These are phyloP conservation scores for Uronychia binucleata DNA, from an alignment of 73 alveolate genomes.

Conservation along the genomic window DNA sequence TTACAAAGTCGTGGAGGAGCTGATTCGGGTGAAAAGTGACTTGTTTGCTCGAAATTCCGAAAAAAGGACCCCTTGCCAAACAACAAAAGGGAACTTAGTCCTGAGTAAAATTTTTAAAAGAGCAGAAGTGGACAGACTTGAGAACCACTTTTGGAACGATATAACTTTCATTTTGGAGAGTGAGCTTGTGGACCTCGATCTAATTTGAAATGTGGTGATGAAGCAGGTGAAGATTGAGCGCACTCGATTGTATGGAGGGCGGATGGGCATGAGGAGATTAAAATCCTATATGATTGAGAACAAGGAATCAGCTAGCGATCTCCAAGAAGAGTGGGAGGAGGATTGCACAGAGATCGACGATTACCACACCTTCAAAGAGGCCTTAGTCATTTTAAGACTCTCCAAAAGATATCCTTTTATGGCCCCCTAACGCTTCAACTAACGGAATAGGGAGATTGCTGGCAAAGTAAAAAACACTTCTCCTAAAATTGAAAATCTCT, in stretches of 20 bases:
- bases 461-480: neutral
- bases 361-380: neutral
- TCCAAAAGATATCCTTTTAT: neutral
- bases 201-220: neutral
- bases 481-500: neutral
- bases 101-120: conserved; percentile 67
- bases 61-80: conserved; percentile 80
- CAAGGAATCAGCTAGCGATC: too few relatives aligned
- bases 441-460: neutral
- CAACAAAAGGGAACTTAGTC: conserved; percentile 76
- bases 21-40: conserved; percentile 17
- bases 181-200: neutral
- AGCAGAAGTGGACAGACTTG: conserved; percentile 40
- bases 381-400: neutral
- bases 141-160: neutral
- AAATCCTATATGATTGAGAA: too few relatives aligned
- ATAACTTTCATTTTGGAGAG: conserved; percentile 16
- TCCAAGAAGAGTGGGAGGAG: neutral
- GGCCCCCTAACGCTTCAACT: too few relatives aligned
- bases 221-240: conserved; percentile 10
- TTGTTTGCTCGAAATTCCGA: conserved; percentile 77
- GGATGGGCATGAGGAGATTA: too few relatives aligned
- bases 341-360: conserved; percentile 16
- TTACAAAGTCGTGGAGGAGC: conserved; percentile 52
- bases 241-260: too few relatives aligned